Base-by-base conservation (phyloP, 1,139 yeast species). In the Pichia sp. region DNA sequence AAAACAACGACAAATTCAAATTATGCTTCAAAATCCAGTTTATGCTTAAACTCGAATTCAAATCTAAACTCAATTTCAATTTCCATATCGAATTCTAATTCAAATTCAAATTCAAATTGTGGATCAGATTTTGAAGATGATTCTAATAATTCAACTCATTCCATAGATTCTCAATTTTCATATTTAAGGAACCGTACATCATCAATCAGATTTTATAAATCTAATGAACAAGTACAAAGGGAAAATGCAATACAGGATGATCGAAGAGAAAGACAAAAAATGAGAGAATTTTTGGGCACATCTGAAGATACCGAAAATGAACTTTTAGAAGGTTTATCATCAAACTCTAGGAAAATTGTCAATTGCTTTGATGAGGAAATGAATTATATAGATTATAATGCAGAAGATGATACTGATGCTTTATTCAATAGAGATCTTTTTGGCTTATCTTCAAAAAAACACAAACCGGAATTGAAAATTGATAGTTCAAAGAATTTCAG, bases 141-240 rank as follows among this genome's bases (percentile, higher is more conserved):
- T 36, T 44, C 43, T 1, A 30, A 7, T 8, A 9, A 34, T 34
- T 44, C 46, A 25, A 8, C 18, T 36, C 39, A 6, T 5, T 40
- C 62, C 4, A 45, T 53, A 10, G 46, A 42, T 4, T 74, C 79
- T 0, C 73, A 72, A 51, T 78, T 78, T 55, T 77, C 82, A 0
- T 78, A 78, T 56, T 73, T 73, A 35, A 74, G 77, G 3, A 81
- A 81, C 7, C 61, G 82, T 50, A 77, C 76, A 52, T 72, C 81
- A 0, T 76, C 81, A 0, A 73, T 78, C 18, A 75, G 75, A 56
- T 78, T 78, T 58, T 78, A 78, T 56, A 78, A 78, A 55, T 60
- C 66, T 5, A 46, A 67, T 66, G 72, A 66, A 40, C 66, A 58
- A 58, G 63, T 49, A 59, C 64, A 49, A 59, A 58, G 42, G 58